Percentiles rank a stretch among this genome's conserved stretches.
These are phyloP conservation scores for Epithemia pelagica DNA, from an alignment of 108 stramenopile species.

Conservation along the genomic window DNA sequence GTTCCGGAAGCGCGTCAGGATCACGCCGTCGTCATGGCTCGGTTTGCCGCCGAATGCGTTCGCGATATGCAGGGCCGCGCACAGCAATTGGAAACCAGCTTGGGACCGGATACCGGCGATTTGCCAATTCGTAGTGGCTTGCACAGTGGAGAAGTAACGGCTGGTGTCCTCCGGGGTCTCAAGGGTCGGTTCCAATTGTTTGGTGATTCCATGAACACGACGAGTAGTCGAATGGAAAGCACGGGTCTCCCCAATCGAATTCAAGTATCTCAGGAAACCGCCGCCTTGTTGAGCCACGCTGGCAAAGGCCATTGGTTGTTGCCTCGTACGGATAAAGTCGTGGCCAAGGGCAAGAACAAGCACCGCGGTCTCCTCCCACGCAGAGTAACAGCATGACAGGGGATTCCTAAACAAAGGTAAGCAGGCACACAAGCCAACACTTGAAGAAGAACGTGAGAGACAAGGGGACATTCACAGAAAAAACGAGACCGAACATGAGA, in stretches of 20 bases:
- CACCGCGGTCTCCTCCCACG: too few species aligned
- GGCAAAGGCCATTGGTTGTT: slow-evolving; percentile 9
- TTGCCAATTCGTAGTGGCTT: slow-evolving; percentile 38
- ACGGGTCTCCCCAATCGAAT: neutral
- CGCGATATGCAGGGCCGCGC: slow-evolving; percentile 16
- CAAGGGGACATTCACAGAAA: too few species aligned
- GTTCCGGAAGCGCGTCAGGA: slow-evolving; percentile 8
- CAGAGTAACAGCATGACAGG: too few species aligned
- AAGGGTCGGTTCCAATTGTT: slow-evolving; percentile 10
- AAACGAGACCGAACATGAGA: too few species aligned
- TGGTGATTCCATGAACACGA: slow-evolving; percentile 10
- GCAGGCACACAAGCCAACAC: too few species aligned
- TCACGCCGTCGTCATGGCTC: slow-evolving; percentile 33
- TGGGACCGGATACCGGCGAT: slow-evolving; percentile 22
- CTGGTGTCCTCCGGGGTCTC: slow-evolving; percentile 19
- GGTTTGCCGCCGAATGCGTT: slow-evolving; percentile 33
- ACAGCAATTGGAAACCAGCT: slow-evolving; percentile 6
- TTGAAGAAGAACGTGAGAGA: too few species aligned
- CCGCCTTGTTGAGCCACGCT: neutral
- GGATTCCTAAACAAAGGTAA: too few species aligned
- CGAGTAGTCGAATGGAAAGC: slow-evolving; percentile 10
- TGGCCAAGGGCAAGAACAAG: slow-evolving; percentile 9
- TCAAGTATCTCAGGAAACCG: slow-evolving; percentile 13
- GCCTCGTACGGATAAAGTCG: slow-evolving; percentile 2
- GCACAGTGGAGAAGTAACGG: slow-evolving; percentile 40